Evolutionary conservation across 148 eudicot genomes (phyloP).

Genomic region (Pouteria glomerata): DNA sequence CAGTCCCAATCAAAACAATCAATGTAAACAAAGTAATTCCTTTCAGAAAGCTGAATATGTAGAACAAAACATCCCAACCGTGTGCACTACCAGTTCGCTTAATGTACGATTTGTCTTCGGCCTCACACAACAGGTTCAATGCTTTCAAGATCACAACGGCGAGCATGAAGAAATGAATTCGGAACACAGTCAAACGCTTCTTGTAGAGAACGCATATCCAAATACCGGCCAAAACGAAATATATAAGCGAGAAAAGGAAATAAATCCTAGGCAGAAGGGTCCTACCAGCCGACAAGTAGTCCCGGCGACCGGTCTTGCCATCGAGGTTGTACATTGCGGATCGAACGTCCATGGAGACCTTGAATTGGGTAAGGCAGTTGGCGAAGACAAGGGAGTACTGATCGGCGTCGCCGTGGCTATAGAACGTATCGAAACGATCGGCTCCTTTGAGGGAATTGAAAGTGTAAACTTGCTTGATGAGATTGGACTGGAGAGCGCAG

Average conservation of each 20-base stretch:
- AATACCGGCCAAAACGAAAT: slow-evolving; percentile 23
- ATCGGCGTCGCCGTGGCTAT: slow-evolving; percentile 37
- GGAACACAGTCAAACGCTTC: slow-evolving; percentile 42
- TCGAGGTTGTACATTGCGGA: slow-evolving; percentile 68
- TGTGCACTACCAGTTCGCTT: slow-evolving; percentile 65
- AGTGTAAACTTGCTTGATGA: slow-evolving; percentile 34
- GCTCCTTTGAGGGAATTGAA: slow-evolving; percentile 30
- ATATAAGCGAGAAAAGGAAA: slow-evolving; percentile 39
- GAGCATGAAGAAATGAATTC: slow-evolving; percentile 70
- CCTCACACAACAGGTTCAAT: slow-evolving; percentile 61
- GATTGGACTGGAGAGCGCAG: slow-evolving; percentile 48
- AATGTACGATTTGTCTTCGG: slow-evolving; percentile 67
- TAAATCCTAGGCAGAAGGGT: slow-evolving; percentile 50
- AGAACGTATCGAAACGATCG: slow-evolving; percentile 15
- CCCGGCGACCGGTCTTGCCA: slow-evolving; percentile 30
- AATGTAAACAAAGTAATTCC: slow-evolving; percentile 58
- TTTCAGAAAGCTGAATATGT: slow-evolving; percentile 58
- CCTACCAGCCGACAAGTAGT: slow-evolving; percentile 64
- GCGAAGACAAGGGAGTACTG: slow-evolving; percentile 68
- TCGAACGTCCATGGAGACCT: slow-evolving; percentile 46
- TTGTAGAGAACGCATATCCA: slow-evolving; percentile 40
- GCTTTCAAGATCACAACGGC: slow-evolving; percentile 57
- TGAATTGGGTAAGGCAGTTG: slow-evolving; percentile 40
- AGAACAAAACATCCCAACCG: slow-evolving; percentile 81
- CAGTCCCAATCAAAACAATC: slow-evolving; percentile 86